phyloP scores from a whole-genome alignment of 495 filamentous ascomycete genomes.

The Trichoderma gamsii region DNA sequence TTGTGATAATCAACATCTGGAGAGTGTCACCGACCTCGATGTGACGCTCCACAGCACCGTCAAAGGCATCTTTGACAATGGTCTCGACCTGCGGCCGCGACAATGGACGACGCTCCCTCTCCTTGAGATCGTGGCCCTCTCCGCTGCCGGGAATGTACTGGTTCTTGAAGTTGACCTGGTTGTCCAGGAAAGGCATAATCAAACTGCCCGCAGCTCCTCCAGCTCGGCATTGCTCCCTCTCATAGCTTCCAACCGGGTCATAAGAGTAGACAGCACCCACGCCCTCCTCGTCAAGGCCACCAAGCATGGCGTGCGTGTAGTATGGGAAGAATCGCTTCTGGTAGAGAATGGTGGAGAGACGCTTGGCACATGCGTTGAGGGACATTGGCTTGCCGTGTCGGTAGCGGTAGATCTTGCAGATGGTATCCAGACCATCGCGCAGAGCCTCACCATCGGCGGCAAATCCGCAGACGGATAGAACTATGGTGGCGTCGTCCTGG shows the following conservation, averaged over 20 bases:
- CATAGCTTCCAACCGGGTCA: slow-evolving; percentile 94
- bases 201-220: slow-evolving; percentile 91
- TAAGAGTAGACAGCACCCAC: slow-evolving; percentile 93
- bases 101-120: slow-evolving; percentile 59
- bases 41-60: slow-evolving; percentile 94
- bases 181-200: slow-evolving; percentile 99
- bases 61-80: slow-evolving; percentile 93
- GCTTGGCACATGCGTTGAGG: slow-evolving; percentile 87
- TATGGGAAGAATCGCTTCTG: slow-evolving; percentile 97
- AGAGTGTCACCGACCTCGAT: slow-evolving; percentile 96
- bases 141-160: slow-evolving; percentile 90
- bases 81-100: slow-evolving; percentile 68
- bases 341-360: slow-evolving; percentile 89
- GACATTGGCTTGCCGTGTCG: slow-evolving; percentile 90
- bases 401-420: slow-evolving; percentile 96
- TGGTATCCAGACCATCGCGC: slow-evolving; percentile 79
- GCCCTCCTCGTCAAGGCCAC: slow-evolving; percentile 90
- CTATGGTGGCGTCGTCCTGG: slow-evolving; percentile 73
- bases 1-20: slow-evolving; percentile 90
- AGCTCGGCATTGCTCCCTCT: slow-evolving; percentile 90
- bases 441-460: slow-evolving; percentile 87
- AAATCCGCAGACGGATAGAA: slow-evolving; percentile 92
- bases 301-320: slow-evolving; percentile 89
- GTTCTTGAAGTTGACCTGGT: slow-evolving; percentile 99
- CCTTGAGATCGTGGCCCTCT: slow-evolving; percentile 70